Conservation (phyloP, 2,329 filamentous ascomycete species). For the Colletotrichum liaoningense region DNA sequence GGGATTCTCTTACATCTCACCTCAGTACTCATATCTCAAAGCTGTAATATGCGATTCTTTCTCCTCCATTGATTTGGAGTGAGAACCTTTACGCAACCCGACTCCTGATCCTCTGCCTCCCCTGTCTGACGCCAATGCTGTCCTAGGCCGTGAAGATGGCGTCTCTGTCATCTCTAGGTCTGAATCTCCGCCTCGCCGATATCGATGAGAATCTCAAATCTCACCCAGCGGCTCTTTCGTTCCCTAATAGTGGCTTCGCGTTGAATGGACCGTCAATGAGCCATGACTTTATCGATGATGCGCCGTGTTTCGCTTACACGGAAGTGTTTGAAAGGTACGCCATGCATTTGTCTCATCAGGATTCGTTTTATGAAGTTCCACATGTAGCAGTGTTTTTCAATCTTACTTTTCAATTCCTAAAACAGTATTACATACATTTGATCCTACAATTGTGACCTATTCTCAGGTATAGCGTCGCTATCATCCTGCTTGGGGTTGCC, state of each 20-base stretch:
- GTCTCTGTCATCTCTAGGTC: slow-evolving; percentile 16
- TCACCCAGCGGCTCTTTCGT: slow-evolving; percentile 12
- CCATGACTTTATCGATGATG: slow-evolving; percentile 21
- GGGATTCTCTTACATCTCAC: neutral
- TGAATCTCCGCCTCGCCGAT: slow-evolving; percentile 29
- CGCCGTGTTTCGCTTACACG: slow-evolving; percentile 22
- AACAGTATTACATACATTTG: neutral
- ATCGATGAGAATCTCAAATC: slow-evolving; percentile 31
- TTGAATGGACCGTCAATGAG: neutral
- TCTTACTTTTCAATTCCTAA: neutral
- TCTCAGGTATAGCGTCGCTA: neutral
- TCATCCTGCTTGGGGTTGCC: too few species aligned
- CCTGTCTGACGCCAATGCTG: neutral
- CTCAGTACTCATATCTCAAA: neutral
- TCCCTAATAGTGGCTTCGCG: neutral
- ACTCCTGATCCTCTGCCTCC: neutral
- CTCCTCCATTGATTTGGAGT: neutral
- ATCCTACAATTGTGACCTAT: too few species aligned
- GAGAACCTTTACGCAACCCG: neutral
- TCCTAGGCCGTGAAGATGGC: slow-evolving; percentile 10
- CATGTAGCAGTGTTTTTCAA: neutral
- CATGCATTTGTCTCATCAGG: neutral
- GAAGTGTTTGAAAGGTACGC: slow-evolving; percentile 41
- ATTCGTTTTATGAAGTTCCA: neutral
- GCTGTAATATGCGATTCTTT: neutral